Base-by-base conservation (phyloP, 2,329 filamentous ascomycete genomes). In the Neonectria sp. region DNA sequence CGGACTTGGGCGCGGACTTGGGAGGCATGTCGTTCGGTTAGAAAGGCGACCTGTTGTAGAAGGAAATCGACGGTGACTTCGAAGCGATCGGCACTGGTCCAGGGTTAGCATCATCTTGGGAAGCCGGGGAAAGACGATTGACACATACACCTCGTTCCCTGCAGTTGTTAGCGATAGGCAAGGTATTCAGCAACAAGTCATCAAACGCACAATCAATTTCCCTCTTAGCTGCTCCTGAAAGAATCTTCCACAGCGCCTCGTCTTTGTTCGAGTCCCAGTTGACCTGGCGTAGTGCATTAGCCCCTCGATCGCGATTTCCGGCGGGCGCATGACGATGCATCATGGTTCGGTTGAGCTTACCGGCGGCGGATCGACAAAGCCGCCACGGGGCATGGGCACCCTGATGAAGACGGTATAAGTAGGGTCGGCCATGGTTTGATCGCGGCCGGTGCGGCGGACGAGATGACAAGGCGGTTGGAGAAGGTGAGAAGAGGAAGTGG, bases 1-100 rank as follows among this genome's bases (percentile, higher is more conserved):
- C 93, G 90, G 85, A 98, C 94, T 82, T 98, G 95, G 24, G 93
- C 95, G 72, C 94, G 90, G 55, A 98, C 93, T 79, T 98, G 94
- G 1, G 93, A 93, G 31, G 97, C 89, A 82, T 98, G 94, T 58
- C 93, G 88, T 79, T 98, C 95, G 77, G 96, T 97, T 6, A 98
- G 89, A 89, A 95, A 97, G 80, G 94, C 95, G 70, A 95, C 95
- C 81, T 99, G 95, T 78, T 97, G 94, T 17, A 98, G 89, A 35
- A 99, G 87, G 77, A 98, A 98, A 46, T 94, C 88, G 65, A 97
- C 90, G 29, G 93, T 92, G 24, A 98, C 95, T 69, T 95, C 89
- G 81, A 98, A 97, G 52, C 89, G 86, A 59, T 88, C 85, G 53
- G 93, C 94, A 77, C 92, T 92, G 73, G 31, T 60, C 55, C 13